A percentile compares a stretch with the other conserved stretches of the same genome.
Evolutionary conservation across 208 protist genomes (phyloP).

Genomic region (Herpetomonas tarakana): DNA sequence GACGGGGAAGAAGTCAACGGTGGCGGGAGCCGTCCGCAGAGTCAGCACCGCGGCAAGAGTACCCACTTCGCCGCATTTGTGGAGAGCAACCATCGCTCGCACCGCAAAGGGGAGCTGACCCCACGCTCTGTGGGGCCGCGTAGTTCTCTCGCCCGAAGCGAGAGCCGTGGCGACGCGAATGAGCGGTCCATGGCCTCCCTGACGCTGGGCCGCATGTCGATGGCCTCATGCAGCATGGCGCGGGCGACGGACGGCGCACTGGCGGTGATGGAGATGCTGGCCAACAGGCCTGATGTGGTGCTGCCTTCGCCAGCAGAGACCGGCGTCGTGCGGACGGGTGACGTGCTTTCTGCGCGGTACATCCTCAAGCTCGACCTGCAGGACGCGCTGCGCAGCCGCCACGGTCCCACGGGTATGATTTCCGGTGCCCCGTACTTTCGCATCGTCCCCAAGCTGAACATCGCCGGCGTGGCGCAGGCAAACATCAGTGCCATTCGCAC

Average conservation of each 20-base stretch:
- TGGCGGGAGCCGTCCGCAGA: too few species aligned
- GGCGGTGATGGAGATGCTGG: slow-evolving; percentile 75
- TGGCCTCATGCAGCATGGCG: slow-evolving; percentile 51
- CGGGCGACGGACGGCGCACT: slow-evolving; percentile 54
- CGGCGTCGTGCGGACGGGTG: slow-evolving; percentile 49
- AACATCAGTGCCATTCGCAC: slow-evolving; percentile 66
- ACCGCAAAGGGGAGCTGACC: background rate
- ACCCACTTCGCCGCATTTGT: too few species aligned
- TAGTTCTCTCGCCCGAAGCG: too few species aligned
- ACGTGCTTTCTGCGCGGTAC: slow-evolving; percentile 75
- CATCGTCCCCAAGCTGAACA: slow-evolving; percentile 83
- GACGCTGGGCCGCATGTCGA: slow-evolving; percentile 45
- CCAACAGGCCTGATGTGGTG: slow-evolving; percentile 49
- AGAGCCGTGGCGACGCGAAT: background rate
- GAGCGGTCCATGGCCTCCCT: slow-evolving; percentile 36
- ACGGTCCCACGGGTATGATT: slow-evolving; percentile 73
- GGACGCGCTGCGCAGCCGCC: slow-evolving; percentile 58
- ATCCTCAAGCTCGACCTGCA: slow-evolving; percentile 79
- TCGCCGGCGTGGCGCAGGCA: slow-evolving; percentile 79
- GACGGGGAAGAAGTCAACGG: slow-evolving; percentile 2
- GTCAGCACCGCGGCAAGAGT: too few species aligned
- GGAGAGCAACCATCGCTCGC: too few species aligned
- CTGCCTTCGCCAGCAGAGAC: slow-evolving; percentile 68
- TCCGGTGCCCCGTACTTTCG: slow-evolving; percentile 82
- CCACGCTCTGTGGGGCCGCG: background rate